Evolutionary conservation across 2,329 filamentous ascomycete genomes (phyloP), one percentile per base, ranked within the genome.

Genomic region (Penicillium frequentans): DNA sequence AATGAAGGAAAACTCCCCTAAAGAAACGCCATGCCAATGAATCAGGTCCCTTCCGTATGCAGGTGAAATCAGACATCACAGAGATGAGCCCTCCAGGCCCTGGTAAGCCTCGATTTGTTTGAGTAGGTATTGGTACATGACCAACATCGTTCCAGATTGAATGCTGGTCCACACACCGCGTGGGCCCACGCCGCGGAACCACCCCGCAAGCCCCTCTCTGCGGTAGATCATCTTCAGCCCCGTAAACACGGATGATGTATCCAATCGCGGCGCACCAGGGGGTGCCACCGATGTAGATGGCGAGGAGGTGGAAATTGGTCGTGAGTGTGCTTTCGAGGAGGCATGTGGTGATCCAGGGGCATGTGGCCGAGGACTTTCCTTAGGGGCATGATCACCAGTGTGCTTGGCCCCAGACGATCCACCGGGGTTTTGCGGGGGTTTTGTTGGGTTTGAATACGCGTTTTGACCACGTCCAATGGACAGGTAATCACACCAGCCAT

Each of bases 381-480:
- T 71, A 14, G 63, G 63, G 14, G 64, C 49, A 29, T 64, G 67
- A 46, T 72, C 60, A 54, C 62, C 50, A 35, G 61, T 21, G 60
- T 66, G 71, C 68, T 74, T 74, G 13, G 57, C 23, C 35, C 60
- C 54, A 5, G 68, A 52, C 24, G 70, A 58, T 27, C 62, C 52
- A 26, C 61, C 29, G 43, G 69, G 52, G n/a, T 63, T 61, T 9
- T 79, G 77, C 1, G 83, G 47, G 5, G 81, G 61, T 86, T 86
- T 51, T 96, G 84, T 74, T 99, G 95, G 0, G 95, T 99, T 75
- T 99, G 96, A 33, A 97, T 89, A 53, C 95, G 84, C 0, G 95
- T 99, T 78, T 99, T 99, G 59, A 99, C 93, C 6, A 99, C 95
- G 69, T 99, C 95, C 61, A 99, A 84, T 1, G 95, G 95, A 69